Evolutionary conservation across 768 basidiomycete genomes (phyloP), one percentile per base, ranked within the genome.

Genomic region (Collybiopsis luxurians): DNA sequence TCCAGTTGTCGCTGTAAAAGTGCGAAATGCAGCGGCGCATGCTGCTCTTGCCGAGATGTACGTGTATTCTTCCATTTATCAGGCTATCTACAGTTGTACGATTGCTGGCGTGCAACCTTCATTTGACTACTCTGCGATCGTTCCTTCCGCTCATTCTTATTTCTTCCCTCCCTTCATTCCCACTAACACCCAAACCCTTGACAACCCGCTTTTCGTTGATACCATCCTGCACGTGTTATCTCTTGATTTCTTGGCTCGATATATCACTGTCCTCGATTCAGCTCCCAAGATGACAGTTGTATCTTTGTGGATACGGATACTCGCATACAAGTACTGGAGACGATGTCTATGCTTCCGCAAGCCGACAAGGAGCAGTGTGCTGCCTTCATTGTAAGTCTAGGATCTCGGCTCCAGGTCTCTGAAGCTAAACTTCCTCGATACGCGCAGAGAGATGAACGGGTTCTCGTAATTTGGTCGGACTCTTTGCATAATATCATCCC

Each of bases 281-380:
- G 89, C 24, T 61, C 79, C 17, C 84, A 86, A 5, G 81, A 86
- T 61, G 80, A 80, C 1, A 69, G 67, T 11, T 82, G 81, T 28
- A 83, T 91, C 59, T 85, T 85, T 63, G 79, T 95, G 59, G 89
- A 92, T 71, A 68, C 70, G 55, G 85, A 92, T 66, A 95, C 92
- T 1, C 87, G 91, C 5, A 95, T 95, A 51, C 93, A 95, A 71
- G 85, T 95, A 55, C 69, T 95, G 24, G 87, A 90, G 57, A 82
- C 82, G 12, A 83, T 95, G 63, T 64, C 67, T 51, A 77, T 81
- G 56, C 74, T 95, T 38, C 82, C 87, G 4, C 79, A 81, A 39
- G 92, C 92, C 6, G 90, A 95, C 67, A 95, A 94, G 74, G 92
- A 95, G 66, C 92, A 95, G 64, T 92, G 89, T 49, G 93, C 86